Evolutionary conservation across 1,284 basidiomycete genomes (phyloP).

Genomic region (Rhodotorula mucilaginosa): DNA sequence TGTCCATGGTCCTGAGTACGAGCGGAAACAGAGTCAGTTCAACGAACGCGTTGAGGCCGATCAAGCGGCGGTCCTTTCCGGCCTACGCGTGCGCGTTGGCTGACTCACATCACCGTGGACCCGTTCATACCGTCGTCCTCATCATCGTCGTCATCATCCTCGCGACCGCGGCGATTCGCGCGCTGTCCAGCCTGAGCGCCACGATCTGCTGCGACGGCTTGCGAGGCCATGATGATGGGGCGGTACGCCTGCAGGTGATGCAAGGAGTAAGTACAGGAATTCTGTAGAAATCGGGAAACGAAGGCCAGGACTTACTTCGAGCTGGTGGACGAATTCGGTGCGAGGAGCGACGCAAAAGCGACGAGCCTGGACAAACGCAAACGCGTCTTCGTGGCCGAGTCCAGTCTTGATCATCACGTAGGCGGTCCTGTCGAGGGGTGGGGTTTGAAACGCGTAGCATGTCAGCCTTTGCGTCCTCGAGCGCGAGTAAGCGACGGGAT

Average conservation of each 20-base stretch:
- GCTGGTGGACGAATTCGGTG: conserved; percentile 44
- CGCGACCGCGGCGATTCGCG: conserved; percentile 25
- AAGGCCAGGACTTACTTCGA: conserved; percentile 29
- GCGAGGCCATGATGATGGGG: conserved; percentile 32
- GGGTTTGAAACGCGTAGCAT: not conserved
- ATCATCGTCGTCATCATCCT: conserved; percentile 31
- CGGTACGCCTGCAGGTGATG: conserved; percentile 28
- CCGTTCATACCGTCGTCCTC: not conserved
- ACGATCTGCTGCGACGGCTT: conserved; percentile 25
- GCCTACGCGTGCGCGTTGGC: not conserved
- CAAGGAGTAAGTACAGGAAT: not conserved
- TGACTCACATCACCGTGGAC: not conserved
- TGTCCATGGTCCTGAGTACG: not conserved
- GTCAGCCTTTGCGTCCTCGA: not conserved
- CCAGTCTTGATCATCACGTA: conserved; percentile 45
- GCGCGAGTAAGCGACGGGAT: not conserved
- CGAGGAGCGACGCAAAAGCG: conserved; percentile 46
- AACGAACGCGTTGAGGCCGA: not conserved
- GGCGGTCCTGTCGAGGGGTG: conserved; percentile 28
- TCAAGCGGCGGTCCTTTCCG: too few relatives aligned
- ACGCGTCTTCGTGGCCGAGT: conserved; percentile 42
- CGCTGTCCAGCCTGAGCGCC: conserved; percentile 22
- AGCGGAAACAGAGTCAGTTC: not conserved
- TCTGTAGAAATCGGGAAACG: too few relatives aligned
- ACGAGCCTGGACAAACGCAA: conserved; percentile 43